Percentiles rank a stretch among this genome's conserved stretches.
These are phyloP conservation scores for Arthroderma uncinatum DNA, from an alignment of 2,329 filamentous ascomycete genomes.

Conservation along the genomic window DNA sequence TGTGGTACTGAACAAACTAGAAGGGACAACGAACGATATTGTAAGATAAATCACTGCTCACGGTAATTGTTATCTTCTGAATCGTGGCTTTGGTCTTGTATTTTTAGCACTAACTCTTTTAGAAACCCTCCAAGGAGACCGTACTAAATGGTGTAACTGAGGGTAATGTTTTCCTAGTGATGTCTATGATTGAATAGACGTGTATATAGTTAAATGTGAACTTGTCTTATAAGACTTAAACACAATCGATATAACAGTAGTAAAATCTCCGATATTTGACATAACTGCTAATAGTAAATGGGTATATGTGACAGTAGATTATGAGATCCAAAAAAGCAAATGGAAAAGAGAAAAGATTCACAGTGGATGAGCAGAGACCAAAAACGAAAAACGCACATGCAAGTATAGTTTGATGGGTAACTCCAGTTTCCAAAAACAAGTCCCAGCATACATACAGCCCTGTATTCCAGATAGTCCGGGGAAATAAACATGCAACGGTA, in stretches of 20 bases:
- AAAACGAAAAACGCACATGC: not conserved
- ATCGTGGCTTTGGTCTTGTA: too few relatives aligned
- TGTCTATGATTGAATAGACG: too few relatives aligned
- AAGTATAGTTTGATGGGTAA: not conserved
- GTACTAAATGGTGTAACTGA: too few relatives aligned
- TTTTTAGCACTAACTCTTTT: too few relatives aligned
- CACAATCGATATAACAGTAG: not conserved
- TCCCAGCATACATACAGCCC: conserved; percentile 3
- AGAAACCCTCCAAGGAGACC: too few relatives aligned
- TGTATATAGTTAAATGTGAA: too few relatives aligned
- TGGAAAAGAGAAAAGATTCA: not conserved
- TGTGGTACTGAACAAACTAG: too few relatives aligned
- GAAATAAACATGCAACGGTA: not conserved
- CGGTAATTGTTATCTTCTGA: too few relatives aligned
- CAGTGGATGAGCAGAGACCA: not conserved
- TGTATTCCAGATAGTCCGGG: conserved; percentile 2
- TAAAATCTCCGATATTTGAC: conserved; percentile 1
- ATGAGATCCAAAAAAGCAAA: not conserved
- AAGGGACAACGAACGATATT: too few relatives aligned
- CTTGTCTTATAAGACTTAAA: too few relatives aligned
- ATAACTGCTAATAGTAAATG: not conserved
- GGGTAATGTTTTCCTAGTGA: too few relatives aligned
- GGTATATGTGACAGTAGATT: not conserved
- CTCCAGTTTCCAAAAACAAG: conserved; percentile 1
- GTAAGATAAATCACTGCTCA: too few relatives aligned